Evolutionary conservation across 2,329 filamentous ascomycete species (phyloP).

Genomic region (Pyricularia grisea): DNA sequence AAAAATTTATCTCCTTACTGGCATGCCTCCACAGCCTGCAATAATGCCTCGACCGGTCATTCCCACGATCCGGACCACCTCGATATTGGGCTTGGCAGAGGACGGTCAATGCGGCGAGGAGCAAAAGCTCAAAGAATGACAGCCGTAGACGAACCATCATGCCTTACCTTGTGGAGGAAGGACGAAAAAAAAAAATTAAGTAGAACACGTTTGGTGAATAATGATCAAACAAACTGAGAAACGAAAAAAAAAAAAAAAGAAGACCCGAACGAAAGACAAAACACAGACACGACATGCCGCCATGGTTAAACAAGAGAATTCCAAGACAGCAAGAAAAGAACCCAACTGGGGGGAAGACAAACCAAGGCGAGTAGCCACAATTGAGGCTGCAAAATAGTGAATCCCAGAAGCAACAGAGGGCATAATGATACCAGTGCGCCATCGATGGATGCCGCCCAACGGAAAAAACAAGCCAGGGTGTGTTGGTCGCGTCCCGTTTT

Average conservation of each 20-base stretch:
- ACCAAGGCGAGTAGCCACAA: neutral
- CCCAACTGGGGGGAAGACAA: neutral
- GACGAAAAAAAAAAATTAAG: too few relatives aligned
- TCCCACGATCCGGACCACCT: neutral
- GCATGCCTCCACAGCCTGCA: conserved; percentile 5
- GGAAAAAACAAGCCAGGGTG: neutral
- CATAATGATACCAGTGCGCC: neutral
- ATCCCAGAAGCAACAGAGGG: neutral
- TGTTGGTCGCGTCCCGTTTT: neutral
- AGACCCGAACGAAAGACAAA: neutral
- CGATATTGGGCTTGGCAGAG: neutral
- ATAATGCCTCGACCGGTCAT: neutral
- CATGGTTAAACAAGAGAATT: neutral
- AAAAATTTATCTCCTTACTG: neutral
- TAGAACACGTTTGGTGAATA: too few relatives aligned
- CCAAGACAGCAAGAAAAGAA: neutral
- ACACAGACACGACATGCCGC: neutral
- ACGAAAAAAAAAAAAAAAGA: neutral
- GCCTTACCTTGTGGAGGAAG: neutral
- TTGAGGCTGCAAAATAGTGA: neutral
- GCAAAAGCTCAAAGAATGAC: neutral
- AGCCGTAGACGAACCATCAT: neutral
- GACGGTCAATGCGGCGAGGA: neutral
- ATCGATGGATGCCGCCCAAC: neutral
- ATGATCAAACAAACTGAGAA: neutral